Conservation (phyloP, 1,284 basidiomycete genomes). For the Irpex sp. region DNA sequence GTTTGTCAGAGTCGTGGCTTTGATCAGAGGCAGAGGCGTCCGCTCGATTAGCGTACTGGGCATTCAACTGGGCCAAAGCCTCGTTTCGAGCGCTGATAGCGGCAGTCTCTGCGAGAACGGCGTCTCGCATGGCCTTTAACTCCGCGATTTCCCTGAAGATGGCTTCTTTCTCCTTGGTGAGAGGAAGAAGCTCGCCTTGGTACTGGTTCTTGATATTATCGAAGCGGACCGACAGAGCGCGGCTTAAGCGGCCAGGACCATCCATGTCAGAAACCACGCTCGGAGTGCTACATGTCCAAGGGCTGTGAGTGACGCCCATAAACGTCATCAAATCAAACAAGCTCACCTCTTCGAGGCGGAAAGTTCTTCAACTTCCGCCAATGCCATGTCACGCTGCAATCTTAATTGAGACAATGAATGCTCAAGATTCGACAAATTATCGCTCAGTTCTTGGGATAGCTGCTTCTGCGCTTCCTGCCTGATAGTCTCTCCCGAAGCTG, state of each 20-base stretch:
- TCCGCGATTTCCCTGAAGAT: constrained; percentile 82
- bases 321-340: not conserved
- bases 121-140: constrained; percentile 80
- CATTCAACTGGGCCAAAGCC: constrained; percentile 81
- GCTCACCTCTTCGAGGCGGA: constrained; percentile 64
- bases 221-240: constrained; percentile 81
- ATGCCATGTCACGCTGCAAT: constrained; percentile 84
- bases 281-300: constrained; percentile 15
- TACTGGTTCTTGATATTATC: constrained; percentile 89
- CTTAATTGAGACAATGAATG: constrained; percentile 82
- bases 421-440: constrained; percentile 76
- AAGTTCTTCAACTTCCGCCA: constrained; percentile 93
- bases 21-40: constrained; percentile 38
- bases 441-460: constrained; percentile 73
- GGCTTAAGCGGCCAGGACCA: constrained; percentile 48
- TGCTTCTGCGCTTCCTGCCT: constrained; percentile 77
- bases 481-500: constrained; percentile 73
- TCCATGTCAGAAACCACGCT: constrained; percentile 30
- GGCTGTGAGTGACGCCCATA: constrained; percentile 7
- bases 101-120: constrained; percentile 87
- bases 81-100: constrained; percentile 89
- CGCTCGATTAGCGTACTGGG: constrained; percentile 72
- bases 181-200: constrained; percentile 77
- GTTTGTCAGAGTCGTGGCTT: constrained; percentile 20
- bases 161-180: constrained; percentile 77